Evolutionary conservation across 441 rosid genomes (phyloP).

Genomic region (Brassica hybrid): DNA sequence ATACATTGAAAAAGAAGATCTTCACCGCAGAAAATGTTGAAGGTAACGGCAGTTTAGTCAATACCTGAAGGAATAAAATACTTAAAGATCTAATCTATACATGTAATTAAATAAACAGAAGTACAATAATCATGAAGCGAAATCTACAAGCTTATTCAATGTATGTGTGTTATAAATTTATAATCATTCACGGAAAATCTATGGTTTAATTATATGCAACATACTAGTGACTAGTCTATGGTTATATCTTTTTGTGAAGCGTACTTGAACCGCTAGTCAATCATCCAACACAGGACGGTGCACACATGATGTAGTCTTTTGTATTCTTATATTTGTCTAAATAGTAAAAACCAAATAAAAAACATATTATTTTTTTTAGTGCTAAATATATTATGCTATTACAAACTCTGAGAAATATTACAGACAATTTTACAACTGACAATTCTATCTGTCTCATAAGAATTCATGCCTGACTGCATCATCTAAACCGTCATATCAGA

Average conservation of each 20-base stretch:
- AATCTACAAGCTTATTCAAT: conserved; percentile 13
- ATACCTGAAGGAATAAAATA: conserved; percentile 59
- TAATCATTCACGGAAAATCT: background rate
- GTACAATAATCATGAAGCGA: background rate
- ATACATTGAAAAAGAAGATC: conserved; percentile 36
- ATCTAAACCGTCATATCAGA: too few relatives aligned
- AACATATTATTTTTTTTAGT: too few relatives aligned
- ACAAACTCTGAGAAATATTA: too few relatives aligned
- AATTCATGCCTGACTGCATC: too few relatives aligned
- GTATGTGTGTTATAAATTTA: conserved; percentile 14
- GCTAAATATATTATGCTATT: too few relatives aligned
- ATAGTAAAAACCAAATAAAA: too few relatives aligned
- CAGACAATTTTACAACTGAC: too few relatives aligned
- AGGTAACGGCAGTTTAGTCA: conserved; percentile 51
- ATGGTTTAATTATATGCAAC: background rate
- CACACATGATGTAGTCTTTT: too few relatives aligned
- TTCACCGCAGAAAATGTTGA: conserved; percentile 14
- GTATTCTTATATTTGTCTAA: too few relatives aligned
- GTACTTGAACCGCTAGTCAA: background rate
- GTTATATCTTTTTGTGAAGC: background rate
- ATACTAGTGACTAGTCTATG: background rate
- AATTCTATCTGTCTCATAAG: too few relatives aligned
- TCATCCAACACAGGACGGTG: too few relatives aligned
- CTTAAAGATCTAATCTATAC: conserved; percentile 24
- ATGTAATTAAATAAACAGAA: too few relatives aligned